Conservation (phyloP, 371 early-diverging fungal species). For the Mortierella sp. region DNA sequence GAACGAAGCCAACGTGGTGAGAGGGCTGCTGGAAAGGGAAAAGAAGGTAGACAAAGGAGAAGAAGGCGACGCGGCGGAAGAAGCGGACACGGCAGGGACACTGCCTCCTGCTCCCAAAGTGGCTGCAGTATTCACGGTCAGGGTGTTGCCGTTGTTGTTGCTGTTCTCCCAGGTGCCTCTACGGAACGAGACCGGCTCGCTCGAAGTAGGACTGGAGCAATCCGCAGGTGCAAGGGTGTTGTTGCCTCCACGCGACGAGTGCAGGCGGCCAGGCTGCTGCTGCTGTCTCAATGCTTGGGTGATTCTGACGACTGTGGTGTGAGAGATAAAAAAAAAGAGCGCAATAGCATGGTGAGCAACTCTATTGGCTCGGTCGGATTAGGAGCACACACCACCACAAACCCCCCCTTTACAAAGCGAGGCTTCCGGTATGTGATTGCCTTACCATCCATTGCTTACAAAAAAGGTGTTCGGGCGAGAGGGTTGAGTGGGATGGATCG, state of each 20-base stretch:
- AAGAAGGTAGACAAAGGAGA: slow-evolving; percentile 32
- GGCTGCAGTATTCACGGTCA: not conserved
- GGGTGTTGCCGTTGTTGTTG: slow-evolving; percentile 19
- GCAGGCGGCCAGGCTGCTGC: slow-evolving; percentile 26
- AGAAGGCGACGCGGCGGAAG: not conserved
- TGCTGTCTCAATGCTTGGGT: slow-evolving; percentile 49
- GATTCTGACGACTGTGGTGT: slow-evolving; percentile 40
- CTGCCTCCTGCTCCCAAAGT: slow-evolving; percentile 19
- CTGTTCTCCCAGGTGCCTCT: slow-evolving; percentile 15
- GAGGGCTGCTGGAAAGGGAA: slow-evolving; percentile 5
- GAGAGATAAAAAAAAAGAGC: not conserved
- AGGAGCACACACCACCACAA: not conserved
- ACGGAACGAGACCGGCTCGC: slow-evolving; percentile 8
- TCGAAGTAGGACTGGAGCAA: not conserved
- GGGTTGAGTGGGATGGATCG: too few relatives aligned
- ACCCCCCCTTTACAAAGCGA: too few relatives aligned
- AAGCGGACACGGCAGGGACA: slow-evolving; percentile 1
- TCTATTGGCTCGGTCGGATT: not conserved
- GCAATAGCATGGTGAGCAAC: not conserved
- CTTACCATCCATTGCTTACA: slow-evolving; percentile 51
- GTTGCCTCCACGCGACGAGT: slow-evolving; percentile 23
- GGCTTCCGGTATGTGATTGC: too few relatives aligned
- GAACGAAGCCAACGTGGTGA: slow-evolving; percentile 18
- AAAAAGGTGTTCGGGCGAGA: too few relatives aligned
- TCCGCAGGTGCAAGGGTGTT: not conserved